Percentiles rank a stretch among this genome's conserved stretches.
phyloP scores from a whole-genome alignment of 805 yeast species.

The Saccharomycopsis guyanensis region DNA sequence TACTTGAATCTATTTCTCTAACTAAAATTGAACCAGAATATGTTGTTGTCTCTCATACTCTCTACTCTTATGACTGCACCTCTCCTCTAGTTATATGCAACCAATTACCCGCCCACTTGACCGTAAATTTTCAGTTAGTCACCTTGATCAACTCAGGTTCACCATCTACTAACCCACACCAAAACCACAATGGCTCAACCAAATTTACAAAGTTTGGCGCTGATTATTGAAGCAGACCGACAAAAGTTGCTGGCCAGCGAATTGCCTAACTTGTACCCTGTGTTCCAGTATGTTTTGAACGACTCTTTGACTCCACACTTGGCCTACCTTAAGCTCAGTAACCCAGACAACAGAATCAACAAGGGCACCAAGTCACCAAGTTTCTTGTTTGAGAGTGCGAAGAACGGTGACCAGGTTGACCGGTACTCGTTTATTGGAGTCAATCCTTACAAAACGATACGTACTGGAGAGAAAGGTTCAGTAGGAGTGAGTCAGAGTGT shows the following conservation, averaged over 20 bases:
- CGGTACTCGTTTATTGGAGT: slow-evolving; percentile 89
- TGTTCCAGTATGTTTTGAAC: slow-evolving; percentile 64
- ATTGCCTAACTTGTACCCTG: slow-evolving; percentile 68
- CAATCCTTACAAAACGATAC: slow-evolving; percentile 72
- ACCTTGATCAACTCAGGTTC: no score
- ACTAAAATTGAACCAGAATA: no score
- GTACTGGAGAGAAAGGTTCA: slow-evolving; percentile 65
- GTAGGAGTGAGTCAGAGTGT: neutral
- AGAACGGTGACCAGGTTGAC: slow-evolving; percentile 81
- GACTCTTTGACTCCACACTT: slow-evolving; percentile 82
- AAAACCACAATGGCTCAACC: slow-evolving; percentile 32
- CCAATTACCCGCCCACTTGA: no score
- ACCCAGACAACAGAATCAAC: slow-evolving; percentile 44
- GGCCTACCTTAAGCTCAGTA: slow-evolving; percentile 79
- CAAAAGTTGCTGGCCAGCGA: slow-evolving; percentile 21
- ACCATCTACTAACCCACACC: no score
- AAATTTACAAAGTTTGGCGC: slow-evolving; percentile 27
- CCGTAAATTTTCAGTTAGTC: no score
- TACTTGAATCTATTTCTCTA: no score
- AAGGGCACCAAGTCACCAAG: slow-evolving; percentile 43
- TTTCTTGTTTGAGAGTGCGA: slow-evolving; percentile 82
- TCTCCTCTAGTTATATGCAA: no score
- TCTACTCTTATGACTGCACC: no score
- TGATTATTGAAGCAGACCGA: slow-evolving; percentile 27
- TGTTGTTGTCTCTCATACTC: no score